These are phyloP conservation scores for Gracilariopsis chorda DNA, from an alignment of 23 red algal genomes.

Conservation along the genomic window DNA sequence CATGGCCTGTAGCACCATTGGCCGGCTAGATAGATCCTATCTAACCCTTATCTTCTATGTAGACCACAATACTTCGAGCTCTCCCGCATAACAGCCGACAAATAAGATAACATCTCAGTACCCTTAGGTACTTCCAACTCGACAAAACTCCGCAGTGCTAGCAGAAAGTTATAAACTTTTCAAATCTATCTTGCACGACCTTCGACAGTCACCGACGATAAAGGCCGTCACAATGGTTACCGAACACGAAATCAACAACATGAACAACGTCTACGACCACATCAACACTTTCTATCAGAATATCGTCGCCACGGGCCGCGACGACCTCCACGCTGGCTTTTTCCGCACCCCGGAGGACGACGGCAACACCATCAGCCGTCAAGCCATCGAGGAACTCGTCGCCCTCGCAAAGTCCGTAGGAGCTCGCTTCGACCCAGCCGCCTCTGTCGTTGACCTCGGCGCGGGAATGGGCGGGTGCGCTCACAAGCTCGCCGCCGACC, in stretches of 20 bases:
- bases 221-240: not conserved
- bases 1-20: too few relatives aligned
- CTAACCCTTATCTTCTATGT: too few relatives aligned
- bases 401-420: not conserved
- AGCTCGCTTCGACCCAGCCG: not conserved
- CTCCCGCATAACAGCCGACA: too few relatives aligned
- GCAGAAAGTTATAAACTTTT: not conserved
- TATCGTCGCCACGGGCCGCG: not conserved
- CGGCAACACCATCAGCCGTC: not conserved
- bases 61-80: too few relatives aligned
- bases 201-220: not conserved
- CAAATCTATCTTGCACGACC: not conserved
- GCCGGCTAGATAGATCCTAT: too few relatives aligned
- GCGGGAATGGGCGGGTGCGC: slow-evolving; percentile 21
- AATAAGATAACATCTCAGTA: too few relatives aligned
- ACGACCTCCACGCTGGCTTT: not conserved
- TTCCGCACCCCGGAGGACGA: not conserved
- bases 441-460: slow-evolving; percentile 8
- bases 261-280: not conserved
- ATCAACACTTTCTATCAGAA: not conserved
- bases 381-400: not conserved
- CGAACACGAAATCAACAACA: not conserved
- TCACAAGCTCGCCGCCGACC: not conserved
- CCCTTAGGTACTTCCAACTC: too few relatives aligned
- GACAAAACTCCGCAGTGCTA: too few relatives aligned